Conservation (phyloP, 805 yeast species). For the Helenozyma baotianmanensis region DNA sequence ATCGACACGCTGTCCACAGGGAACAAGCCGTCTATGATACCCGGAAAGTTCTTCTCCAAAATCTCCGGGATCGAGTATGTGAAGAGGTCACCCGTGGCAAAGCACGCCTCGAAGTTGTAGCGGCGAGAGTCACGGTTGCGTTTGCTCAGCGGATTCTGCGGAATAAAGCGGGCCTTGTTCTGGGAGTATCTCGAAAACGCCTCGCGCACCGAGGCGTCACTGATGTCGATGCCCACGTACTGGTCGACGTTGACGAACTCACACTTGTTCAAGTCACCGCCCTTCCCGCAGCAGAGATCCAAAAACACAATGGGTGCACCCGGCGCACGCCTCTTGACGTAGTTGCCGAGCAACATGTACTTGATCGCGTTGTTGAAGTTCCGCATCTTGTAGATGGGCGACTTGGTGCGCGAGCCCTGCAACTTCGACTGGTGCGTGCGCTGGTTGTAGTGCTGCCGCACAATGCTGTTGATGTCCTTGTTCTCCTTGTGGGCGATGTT, state of each 20-base stretch:
- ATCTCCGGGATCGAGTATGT: slow-evolving; percentile 63
- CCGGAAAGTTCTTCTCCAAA: slow-evolving; percentile 56
- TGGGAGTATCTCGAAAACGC: slow-evolving; percentile 71
- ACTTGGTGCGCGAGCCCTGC: slow-evolving; percentile 57
- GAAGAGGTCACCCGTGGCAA: slow-evolving; percentile 92
- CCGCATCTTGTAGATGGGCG: slow-evolving; percentile 82
- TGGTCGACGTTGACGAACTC: slow-evolving; percentile 67
- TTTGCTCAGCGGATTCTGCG: slow-evolving; percentile 17
- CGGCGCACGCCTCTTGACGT: slow-evolving; percentile 35
- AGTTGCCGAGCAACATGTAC: slow-evolving; percentile 74
- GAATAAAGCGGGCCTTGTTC: slow-evolving; percentile 40
- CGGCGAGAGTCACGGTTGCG: slow-evolving; percentile 36
- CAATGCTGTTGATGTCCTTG: slow-evolving; percentile 57
- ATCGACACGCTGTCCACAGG: slow-evolving; percentile 87
- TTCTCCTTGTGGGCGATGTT: slow-evolving; percentile 29
- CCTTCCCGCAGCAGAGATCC: slow-evolving; percentile 96
- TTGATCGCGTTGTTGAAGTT: slow-evolving; percentile 91
- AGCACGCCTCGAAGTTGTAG: slow-evolving; percentile 69
- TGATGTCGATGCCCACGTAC: slow-evolving; percentile 86
- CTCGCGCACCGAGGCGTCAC: slow-evolving; percentile 81
- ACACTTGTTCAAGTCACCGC: slow-evolving; percentile 94
- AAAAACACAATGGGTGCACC: slow-evolving; percentile 44
- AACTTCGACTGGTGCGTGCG: slow-evolving; percentile 65
- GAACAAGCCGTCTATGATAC: slow-evolving; percentile 54
- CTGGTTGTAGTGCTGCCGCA: slow-evolving; percentile 81